Evolutionary conservation across 2,329 filamentous ascomycete genomes (phyloP).

Genomic region (Metarhizium brunneum): DNA sequence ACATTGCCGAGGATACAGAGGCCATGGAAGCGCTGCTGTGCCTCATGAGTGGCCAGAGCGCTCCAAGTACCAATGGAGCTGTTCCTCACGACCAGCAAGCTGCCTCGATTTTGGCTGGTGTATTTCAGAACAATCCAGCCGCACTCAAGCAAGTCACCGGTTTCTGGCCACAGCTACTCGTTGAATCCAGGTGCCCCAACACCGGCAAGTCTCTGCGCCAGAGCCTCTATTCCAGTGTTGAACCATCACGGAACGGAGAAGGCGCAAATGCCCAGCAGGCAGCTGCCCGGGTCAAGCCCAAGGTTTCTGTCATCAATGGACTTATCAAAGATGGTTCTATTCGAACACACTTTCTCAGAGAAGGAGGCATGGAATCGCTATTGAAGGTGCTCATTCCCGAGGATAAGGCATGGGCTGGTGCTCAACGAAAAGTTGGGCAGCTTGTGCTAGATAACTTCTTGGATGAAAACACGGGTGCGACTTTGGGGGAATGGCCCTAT

Average conservation of each 20-base stretch:
- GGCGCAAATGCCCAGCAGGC: constrained; percentile 14
- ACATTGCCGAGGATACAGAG: constrained; percentile 47
- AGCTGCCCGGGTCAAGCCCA: constrained; percentile 24
- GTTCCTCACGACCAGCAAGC: constrained; percentile 40
- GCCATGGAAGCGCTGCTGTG: constrained; percentile 48
- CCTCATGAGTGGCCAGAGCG: constrained; percentile 31
- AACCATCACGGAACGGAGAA: constrained; percentile 18
- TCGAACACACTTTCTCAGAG: constrained; percentile 44
- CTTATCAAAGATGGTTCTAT: constrained; percentile 46
- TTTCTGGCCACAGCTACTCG: constrained; percentile 36
- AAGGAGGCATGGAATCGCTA: constrained; percentile 43
- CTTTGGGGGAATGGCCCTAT: constrained; percentile 45
- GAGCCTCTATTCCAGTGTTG: constrained; percentile 31
- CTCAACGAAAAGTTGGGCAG: constrained; percentile 45
- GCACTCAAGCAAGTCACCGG: constrained; percentile 43
- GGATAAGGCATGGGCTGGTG: constrained; percentile 37
- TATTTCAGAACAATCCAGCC: constrained; percentile 56
- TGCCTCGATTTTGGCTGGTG: constrained; percentile 45
- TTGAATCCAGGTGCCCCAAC: constrained; percentile 27
- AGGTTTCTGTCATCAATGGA: constrained; percentile 43
- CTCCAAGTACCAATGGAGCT: constrained; percentile 13
- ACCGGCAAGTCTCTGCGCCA: constrained; percentile 21
- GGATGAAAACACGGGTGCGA: constrained; percentile 55
- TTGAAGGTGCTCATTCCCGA: constrained; percentile 41
- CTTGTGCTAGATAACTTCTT: constrained; percentile 57